Conservation (phyloP, 1,284 basidiomycete species). For the Trametes hirsuta region DNA sequence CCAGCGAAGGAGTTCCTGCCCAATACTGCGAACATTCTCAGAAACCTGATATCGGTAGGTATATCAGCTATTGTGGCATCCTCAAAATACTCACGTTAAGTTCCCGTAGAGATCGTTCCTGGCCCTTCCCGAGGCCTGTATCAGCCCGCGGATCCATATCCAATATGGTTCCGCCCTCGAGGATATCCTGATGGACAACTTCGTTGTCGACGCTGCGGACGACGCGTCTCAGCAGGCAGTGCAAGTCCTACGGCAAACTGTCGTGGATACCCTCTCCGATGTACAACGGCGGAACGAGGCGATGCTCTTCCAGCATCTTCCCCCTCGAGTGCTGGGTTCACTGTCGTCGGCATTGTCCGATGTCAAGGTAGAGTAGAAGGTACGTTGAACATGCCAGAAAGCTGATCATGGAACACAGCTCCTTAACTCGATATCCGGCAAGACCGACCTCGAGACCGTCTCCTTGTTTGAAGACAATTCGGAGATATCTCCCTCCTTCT, state of each 20-base stretch:
- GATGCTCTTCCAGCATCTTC: conserved; percentile 72
- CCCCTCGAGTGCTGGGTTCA: conserved; percentile 56
- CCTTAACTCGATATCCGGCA: conserved; percentile 78
- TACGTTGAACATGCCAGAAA: background rate
- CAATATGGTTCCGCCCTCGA: conserved; percentile 50
- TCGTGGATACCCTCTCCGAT: conserved; percentile 55
- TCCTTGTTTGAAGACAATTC: conserved; percentile 60
- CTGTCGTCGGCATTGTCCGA: conserved; percentile 45
- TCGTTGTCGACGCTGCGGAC: conserved; percentile 38
- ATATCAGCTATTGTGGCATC: background rate
- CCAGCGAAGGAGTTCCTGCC: conserved; percentile 57
- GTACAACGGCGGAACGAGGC: conserved; percentile 76
- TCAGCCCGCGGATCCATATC: conserved; percentile 73
- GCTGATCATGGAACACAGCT: conserved; percentile 47
- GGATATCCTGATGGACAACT: conserved; percentile 47
- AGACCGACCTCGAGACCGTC: conserved; percentile 66
- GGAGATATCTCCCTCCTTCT: conserved; percentile 51
- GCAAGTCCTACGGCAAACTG: conserved; percentile 46
- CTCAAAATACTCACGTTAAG: background rate
- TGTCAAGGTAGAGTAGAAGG: conserved; percentile 54
- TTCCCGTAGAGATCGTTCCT: conserved; percentile 61
- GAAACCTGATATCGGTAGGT: conserved; percentile 61
- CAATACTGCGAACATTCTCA: conserved; percentile 57
- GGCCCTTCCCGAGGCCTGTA: conserved; percentile 68
- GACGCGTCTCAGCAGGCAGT: conserved; percentile 42